These are phyloP conservation scores for Trametes pubescens DNA, from an alignment of 1,284 basidiomycete genomes.

Conservation along the genomic window DNA sequence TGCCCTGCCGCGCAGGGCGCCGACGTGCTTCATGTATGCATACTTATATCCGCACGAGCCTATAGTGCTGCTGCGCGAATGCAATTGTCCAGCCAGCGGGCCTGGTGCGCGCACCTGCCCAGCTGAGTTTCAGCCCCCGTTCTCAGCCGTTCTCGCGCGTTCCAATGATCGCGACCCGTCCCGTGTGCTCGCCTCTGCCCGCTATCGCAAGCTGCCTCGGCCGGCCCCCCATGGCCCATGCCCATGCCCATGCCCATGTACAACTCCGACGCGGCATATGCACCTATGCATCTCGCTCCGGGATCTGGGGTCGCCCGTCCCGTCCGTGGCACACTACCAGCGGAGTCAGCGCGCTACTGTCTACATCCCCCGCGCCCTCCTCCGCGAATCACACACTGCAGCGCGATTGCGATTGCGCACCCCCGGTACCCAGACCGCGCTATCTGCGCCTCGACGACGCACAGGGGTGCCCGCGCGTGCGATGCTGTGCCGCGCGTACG, in stretches of 20 bases:
- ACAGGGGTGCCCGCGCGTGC: background rate
- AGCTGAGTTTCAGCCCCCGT: conserved; percentile 18
- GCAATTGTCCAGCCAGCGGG: background rate
- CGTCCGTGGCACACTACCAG: too few species aligned
- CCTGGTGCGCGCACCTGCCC: conserved; percentile 1
- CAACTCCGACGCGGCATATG: background rate
- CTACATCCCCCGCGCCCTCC: background rate
- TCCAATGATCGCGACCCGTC: conserved; percentile 12
- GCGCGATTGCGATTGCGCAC: too few species aligned
- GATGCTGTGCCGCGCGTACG: conserved; percentile 1
- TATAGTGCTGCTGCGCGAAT: too few species aligned
- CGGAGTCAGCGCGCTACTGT: too few species aligned
- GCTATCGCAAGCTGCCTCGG: conserved; percentile 11
- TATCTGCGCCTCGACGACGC: background rate
- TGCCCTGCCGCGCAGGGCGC: conserved; percentile 6
- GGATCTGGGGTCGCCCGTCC: background rate
- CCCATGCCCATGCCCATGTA: background rate
- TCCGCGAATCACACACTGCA: background rate
- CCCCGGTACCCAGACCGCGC: background rate
- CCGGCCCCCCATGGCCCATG: background rate
- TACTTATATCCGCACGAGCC: conserved; percentile 1
- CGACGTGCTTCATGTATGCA: conserved; percentile 6
- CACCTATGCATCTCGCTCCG: background rate
- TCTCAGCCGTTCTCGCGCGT: conserved; percentile 2
- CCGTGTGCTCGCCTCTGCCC: conserved; percentile 3